Evolutionary conservation across 306 rosid genomes (phyloP).

Genomic region (Sesbania bispinosa): DNA sequence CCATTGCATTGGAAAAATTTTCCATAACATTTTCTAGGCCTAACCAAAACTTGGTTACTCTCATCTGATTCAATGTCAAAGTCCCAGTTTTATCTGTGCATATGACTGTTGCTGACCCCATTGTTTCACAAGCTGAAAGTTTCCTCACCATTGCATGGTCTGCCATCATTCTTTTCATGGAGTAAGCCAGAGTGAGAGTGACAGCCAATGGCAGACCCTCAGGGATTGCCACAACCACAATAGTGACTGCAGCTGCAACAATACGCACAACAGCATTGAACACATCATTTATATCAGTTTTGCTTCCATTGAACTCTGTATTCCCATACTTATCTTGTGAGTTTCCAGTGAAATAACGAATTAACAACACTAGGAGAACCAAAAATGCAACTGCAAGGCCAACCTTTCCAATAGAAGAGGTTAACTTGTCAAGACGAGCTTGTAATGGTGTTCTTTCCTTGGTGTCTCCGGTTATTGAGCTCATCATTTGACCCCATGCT

Average conservation of each 20-base stretch:
- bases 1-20: slow-evolving; percentile 29
- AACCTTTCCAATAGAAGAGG: slow-evolving; percentile 78
- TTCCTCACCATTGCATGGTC: slow-evolving; percentile 94
- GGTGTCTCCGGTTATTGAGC: slow-evolving; percentile 61
- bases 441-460: slow-evolving; percentile 75
- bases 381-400: slow-evolving; percentile 85
- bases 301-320: slow-evolving; percentile 42
- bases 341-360: slow-evolving; percentile 77
- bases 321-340: slow-evolving; percentile 46
- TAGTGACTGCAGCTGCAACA: slow-evolving; percentile 73
- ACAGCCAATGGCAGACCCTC: slow-evolving; percentile 91
- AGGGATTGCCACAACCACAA: slow-evolving; percentile 93
- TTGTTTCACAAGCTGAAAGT: slow-evolving; percentile 85
- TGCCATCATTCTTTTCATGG: slow-evolving; percentile 95
- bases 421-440: slow-evolving; percentile 74
- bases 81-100: slow-evolving; percentile 91
- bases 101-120: slow-evolving; percentile 93
- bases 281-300: slow-evolving; percentile 34
- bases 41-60: slow-evolving; percentile 66
- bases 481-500: slow-evolving; percentile 91
- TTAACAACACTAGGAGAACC: slow-evolving; percentile 65
- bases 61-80: slow-evolving; percentile 72
- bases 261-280: slow-evolving; percentile 54
- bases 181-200: slow-evolving; percentile 81
- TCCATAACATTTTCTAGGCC: slow-evolving; percentile 52